phyloP scores from a whole-genome alignment of 164 flowering plant species.

The Dillenia suffruticosa region DNA sequence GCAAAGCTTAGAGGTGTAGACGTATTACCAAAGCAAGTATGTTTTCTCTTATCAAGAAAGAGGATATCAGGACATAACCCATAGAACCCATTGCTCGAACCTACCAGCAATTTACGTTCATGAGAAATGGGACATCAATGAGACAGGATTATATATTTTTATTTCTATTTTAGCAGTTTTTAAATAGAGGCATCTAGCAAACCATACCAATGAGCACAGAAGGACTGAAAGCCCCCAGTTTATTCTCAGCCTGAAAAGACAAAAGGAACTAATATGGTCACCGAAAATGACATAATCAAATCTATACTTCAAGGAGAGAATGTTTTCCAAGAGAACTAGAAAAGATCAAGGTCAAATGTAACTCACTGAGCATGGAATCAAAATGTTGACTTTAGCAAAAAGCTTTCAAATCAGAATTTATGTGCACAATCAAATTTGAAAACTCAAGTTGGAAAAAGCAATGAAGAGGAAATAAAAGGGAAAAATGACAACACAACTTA shows the following conservation, averaged over 20 bases:
- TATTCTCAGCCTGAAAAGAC: conserved; percentile 54
- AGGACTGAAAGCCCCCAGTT: conserved; percentile 73
- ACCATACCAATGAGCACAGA: conserved; percentile 64
- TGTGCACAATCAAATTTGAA: too few relatives aligned
- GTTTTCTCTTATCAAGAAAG: conserved; percentile 91
- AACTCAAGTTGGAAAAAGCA: too few relatives aligned
- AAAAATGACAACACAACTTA: too few relatives aligned
- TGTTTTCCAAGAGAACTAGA: too few relatives aligned
- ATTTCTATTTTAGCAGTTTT: conserved; percentile 3
- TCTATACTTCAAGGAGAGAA: too few relatives aligned
- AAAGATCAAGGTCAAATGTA: too few relatives aligned
- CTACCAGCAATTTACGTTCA: conserved; percentile 33
- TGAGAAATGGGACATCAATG: conserved; percentile 1
- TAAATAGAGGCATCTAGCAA: conserved; percentile 7
- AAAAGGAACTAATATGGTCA: conserved; percentile 1
- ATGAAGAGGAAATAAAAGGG: too few relatives aligned
- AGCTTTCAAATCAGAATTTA: too few relatives aligned
- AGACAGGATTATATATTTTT: not conserved
- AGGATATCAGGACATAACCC: conserved; percentile 72
- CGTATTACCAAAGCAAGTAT: conserved; percentile 74
- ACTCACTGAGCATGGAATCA: too few relatives aligned
- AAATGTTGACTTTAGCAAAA: too few relatives aligned
- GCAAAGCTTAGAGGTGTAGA: not conserved
- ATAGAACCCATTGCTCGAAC: conserved; percentile 76
- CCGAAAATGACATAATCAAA: too few relatives aligned